Percentiles rank a stretch among this genome's conserved stretches.
Evolutionary conservation across 2,329 filamentous ascomycete genomes (phyloP).

Genomic region (Rosellinia necatrix): DNA sequence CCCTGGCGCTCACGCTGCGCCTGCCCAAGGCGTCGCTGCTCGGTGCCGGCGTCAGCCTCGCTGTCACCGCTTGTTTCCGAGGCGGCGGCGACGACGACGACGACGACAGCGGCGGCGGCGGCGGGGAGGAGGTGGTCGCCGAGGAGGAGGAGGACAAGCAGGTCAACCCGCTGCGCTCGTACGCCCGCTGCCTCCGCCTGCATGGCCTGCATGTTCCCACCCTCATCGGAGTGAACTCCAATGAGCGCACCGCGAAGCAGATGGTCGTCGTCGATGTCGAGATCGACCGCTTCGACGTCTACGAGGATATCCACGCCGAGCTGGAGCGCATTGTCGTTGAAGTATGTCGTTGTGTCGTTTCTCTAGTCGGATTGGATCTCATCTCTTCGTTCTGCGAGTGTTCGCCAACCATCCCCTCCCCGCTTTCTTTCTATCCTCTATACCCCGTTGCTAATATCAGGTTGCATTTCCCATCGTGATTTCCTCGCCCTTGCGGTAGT

Average conservation of each 20-base stretch:
- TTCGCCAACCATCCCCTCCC: no score
- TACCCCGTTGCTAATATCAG: no score
- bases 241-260: conserved; percentile 71
- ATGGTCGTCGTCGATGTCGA: conserved; percentile 66
- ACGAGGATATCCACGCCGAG: conserved; percentile 55
- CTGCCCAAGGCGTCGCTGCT: conserved; percentile 72
- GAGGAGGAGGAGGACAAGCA: conserved; percentile 2
- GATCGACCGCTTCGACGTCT: conserved; percentile 57
- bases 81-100: conserved; percentile 12
- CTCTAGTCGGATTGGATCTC: no score
- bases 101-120: no score
- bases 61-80: conserved; percentile 50
- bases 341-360: conserved; percentile 46
- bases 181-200: conserved; percentile 51
- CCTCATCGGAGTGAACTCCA: conserved; percentile 72
- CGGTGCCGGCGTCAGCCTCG: conserved; percentile 63
- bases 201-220: conserved; percentile 66
- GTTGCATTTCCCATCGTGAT: no score
- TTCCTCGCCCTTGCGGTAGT: no score
- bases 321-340: conserved; percentile 66
- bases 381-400: no score
- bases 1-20: conserved; percentile 56
- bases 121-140: conserved; percentile 23
- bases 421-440: no score
- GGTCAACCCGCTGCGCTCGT: conserved; percentile 38